Conservation (phyloP, 1,284 basidiomycete species). For the Salmacisia buchloeana region DNA sequence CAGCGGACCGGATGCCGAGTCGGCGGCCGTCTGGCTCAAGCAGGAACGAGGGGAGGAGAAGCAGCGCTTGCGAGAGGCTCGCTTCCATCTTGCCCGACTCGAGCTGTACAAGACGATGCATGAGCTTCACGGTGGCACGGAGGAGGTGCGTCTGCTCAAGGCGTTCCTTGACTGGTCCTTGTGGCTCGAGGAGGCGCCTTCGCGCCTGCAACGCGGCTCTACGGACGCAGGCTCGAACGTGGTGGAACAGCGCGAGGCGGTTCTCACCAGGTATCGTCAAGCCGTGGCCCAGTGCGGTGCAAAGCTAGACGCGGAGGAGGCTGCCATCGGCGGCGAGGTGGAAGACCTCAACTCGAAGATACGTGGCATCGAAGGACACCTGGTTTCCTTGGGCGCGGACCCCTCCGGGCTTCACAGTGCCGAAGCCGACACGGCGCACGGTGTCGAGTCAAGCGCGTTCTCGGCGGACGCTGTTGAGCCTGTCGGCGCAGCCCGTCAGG, state of each 20-base stretch:
- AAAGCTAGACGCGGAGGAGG: constrained; percentile 6
- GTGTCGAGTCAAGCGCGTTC: not conserved
- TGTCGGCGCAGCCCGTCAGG: constrained; percentile 9
- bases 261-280: not conserved
- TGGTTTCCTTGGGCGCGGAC: not conserved
- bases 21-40: constrained; percentile 5
- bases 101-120: constrained; percentile 21
- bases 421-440: not conserved
- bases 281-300: not conserved
- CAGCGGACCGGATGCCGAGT: not conserved
- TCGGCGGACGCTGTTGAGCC: not conserved
- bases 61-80: constrained; percentile 31
- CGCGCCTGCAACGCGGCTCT: constrained; percentile 10
- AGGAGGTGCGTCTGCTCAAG: constrained; percentile 24
- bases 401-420: not conserved
- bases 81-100: constrained; percentile 29
- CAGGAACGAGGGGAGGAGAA: constrained; percentile 33
- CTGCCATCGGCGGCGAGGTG: not conserved
- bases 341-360: not conserved
- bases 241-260: too few relatives aligned
- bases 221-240: too few relatives aligned
- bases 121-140: constrained; percentile 28
- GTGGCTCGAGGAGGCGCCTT: constrained; percentile 21
- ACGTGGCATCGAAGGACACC: not conserved
- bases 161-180: constrained; percentile 20